Conservation (phyloP, 78 protist genomes). For the Isochrysis galbana region DNA sequence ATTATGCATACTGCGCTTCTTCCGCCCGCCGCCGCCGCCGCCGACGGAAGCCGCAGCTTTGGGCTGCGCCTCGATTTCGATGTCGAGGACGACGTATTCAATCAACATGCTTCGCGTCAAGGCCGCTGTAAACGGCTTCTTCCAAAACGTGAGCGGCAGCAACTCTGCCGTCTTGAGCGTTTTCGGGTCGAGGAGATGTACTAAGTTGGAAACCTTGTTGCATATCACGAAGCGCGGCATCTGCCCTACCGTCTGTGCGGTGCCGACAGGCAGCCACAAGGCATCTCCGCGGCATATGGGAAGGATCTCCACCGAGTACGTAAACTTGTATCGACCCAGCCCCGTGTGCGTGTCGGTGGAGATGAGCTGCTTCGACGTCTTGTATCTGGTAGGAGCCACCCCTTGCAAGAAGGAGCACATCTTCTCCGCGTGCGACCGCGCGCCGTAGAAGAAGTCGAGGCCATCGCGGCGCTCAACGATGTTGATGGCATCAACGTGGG, state of each 20-base stretch:
- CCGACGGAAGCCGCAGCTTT: neutral
- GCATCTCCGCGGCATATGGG: constrained; percentile 96
- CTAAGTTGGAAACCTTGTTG: neutral
- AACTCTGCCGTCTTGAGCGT: neutral
- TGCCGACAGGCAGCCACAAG: constrained; percentile 82
- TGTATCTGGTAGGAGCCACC: constrained; percentile 68
- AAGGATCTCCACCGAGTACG: constrained; percentile 89
- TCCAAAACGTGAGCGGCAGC: neutral
- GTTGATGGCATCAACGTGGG: constrained; percentile 70
- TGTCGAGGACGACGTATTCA: constrained; percentile 22
- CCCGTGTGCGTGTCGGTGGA: constrained; percentile 83
- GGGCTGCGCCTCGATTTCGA: neutral
- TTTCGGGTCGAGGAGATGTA: neutral
- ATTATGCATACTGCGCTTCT: neutral
- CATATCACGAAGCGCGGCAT: constrained; percentile 63
- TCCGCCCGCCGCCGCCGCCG: neutral
- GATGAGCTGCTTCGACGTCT: constrained; percentile 65
- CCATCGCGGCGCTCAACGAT: constrained; percentile 89
- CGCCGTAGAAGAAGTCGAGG: constrained; percentile 86
- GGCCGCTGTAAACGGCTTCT: neutral
- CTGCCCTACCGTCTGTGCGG: neutral
- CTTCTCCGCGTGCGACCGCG: constrained; percentile 73
- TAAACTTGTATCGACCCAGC: constrained; percentile 81
- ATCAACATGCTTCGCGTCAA: neutral
- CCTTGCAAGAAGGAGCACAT: constrained; percentile 81